Base-by-base conservation (phyloP, 805 yeast genomes). In the Metschnikowia reukaufii region DNA sequence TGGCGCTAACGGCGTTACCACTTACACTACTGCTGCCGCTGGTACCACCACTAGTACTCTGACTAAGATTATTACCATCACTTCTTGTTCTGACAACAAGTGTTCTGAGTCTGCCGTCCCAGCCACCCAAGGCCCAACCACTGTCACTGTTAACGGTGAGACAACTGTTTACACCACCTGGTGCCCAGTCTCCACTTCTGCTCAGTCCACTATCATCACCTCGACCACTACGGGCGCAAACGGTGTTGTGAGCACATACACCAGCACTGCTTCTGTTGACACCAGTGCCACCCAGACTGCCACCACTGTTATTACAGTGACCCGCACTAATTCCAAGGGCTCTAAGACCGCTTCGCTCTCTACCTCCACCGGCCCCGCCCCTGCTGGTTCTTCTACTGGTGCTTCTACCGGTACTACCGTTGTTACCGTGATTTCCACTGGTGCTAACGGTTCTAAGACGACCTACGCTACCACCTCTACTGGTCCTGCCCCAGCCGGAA, bases 81-180 rank as follows among this genome's bases (percentile, higher is more conserved):
- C 58, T 17, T 45, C 51, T 37, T 54, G 58, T 34, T 29, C 47
- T 18, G 44, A 47, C 45, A 18, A 39, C 47, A 36, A 29, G 31
- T 52, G 55, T 36, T 13, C 47, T 34, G 48, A 49, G 36, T 20
- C 47, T 32, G 51, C 56, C 18, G 56, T 59, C 15, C 27, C 59
- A 9, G 58, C 61, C 36, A 69, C 75, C 41, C 63, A 71, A 40
- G 74, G 74, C 40, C 57, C 63, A 7, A 40, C 57, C 35, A 55
- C 69, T 27, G 51, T 55, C 30, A 60, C 64, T 29, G 45, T 49
- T 15, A 54, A 44, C 39, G 62, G 54, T 31, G 44, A 31, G 29
- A 46, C 17, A 27, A 61, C 63, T 18, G 50, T 45, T 18, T 55
- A 51, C 52, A 66, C 74, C 52, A 68, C 74, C 32, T 68, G 59